These are phyloP conservation scores for Triticum aestivum DNA, from an alignment of 176 grass and related monocot genomes.

Conservation along the genomic window DNA sequence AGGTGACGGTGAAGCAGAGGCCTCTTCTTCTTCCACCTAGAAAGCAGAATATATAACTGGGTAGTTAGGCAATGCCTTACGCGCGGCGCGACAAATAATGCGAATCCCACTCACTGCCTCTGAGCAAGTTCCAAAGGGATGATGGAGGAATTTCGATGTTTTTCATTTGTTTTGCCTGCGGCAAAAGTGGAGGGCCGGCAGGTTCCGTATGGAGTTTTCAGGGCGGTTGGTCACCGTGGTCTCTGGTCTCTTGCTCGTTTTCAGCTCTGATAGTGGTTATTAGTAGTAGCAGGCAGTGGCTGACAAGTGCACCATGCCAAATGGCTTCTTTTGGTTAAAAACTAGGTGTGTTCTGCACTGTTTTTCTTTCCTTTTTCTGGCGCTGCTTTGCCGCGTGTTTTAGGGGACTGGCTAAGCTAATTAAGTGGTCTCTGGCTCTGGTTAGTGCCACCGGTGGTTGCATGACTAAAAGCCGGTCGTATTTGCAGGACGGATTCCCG, in stretches of 20 bases:
- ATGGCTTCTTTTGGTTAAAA: constrained; percentile 5
- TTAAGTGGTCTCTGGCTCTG: not conserved
- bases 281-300: not conserved
- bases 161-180: not conserved
- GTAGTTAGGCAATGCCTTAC: constrained; percentile 7
- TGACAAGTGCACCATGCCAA: not conserved
- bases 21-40: not conserved
- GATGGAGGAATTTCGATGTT: not conserved
- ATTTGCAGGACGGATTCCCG: not conserved
- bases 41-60: constrained; percentile 27
- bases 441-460: not conserved
- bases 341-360: not conserved
- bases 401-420: not conserved
- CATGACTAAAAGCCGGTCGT: not conserved
- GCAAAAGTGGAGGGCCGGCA: constrained; percentile 4
- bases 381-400: constrained; percentile 4
- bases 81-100: constrained; percentile 17
- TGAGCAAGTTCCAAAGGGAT: not conserved
- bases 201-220: constrained; percentile 34
- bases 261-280: not conserved
- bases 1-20: constrained; percentile 16
- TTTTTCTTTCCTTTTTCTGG: not conserved
- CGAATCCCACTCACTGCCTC: constrained; percentile 25
- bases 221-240: constrained; percentile 15
- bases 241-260: constrained; percentile 12